Evolutionary conservation across 768 basidiomycete species (phyloP).

Genomic region (Amanita muscaria): DNA sequence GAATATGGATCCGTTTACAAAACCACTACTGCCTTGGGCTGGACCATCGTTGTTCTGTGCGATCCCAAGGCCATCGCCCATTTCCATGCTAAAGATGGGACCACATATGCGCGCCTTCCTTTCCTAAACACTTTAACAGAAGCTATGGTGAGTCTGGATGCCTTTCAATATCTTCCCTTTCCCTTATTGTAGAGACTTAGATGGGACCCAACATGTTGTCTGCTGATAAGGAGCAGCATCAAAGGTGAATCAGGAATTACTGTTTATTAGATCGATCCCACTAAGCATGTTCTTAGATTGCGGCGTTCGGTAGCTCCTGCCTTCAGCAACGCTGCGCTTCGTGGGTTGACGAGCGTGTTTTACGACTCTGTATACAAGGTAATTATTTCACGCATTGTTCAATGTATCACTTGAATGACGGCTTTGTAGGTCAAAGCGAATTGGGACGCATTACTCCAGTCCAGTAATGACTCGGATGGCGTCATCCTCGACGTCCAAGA

Average conservation of each 20-base stretch:
- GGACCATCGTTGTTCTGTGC: constrained; percentile 26
- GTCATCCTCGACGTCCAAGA: constrained; percentile 38
- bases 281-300: too few relatives aligned
- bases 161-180: not conserved
- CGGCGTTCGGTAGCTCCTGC: constrained; percentile 32
- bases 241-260: too few relatives aligned
- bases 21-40: constrained; percentile 28
- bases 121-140: constrained; percentile 28
- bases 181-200: too few relatives aligned
- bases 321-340: constrained; percentile 44
- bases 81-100: constrained; percentile 41
- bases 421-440: constrained; percentile 15
- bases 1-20: constrained; percentile 39
- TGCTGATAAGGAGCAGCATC: too few relatives aligned
- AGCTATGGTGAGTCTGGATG: constrained; percentile 30
- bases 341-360: constrained; percentile 36
- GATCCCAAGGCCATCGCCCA: constrained; percentile 47
- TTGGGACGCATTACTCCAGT: constrained; percentile 23
- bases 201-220: too few relatives aligned
- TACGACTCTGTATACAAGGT: constrained; percentile 47
- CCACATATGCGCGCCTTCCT: constrained; percentile 32
- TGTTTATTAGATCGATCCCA: too few relatives aligned
- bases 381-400: not conserved
- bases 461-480: constrained; percentile 13
- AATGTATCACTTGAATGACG: not conserved